phyloP scores from a whole-genome alignment of 192 early-diverging fungal genomes.

The Kickxella alabastrina region DNA sequence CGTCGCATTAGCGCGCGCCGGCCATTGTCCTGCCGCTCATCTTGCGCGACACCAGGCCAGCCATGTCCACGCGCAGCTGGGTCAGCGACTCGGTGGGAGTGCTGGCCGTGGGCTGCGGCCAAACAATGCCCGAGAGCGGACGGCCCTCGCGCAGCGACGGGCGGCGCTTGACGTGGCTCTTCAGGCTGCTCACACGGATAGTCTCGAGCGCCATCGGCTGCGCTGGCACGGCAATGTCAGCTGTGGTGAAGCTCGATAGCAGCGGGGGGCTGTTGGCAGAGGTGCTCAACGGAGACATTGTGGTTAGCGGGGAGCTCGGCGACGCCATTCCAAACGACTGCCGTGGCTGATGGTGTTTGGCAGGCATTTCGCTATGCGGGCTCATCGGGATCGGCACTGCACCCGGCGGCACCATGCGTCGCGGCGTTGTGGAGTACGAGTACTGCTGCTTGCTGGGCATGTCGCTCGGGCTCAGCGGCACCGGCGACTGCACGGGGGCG shows the following conservation, averaged over 20 bases:
- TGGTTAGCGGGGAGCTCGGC: no score
- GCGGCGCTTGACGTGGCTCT: slow-evolving; percentile 43
- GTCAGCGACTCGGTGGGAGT: slow-evolving; percentile 12
- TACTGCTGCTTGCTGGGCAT: slow-evolving; percentile 45
- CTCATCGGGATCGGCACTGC: no score
- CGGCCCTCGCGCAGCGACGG: slow-evolving; percentile 41
- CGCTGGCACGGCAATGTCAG: slow-evolving; percentile 17
- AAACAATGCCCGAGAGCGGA: slow-evolving; percentile 47
- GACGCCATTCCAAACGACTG: no score
- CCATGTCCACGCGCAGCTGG: slow-evolving; percentile 57
- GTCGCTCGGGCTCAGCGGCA: slow-evolving; percentile 27
- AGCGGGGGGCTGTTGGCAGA: background rate
- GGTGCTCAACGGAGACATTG: no score
- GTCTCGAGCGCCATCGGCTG: slow-evolving; percentile 37
- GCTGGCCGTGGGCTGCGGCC: slow-evolving; percentile 4
- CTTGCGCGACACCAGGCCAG: slow-evolving; percentile 69
- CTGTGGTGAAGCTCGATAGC: slow-evolving; percentile 16
- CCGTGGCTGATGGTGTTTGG: no score
- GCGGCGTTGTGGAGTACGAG: slow-evolving; percentile 25
- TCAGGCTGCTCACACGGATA: slow-evolving; percentile 41
- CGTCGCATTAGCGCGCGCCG: slow-evolving; percentile 62
- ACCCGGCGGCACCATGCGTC: no score
- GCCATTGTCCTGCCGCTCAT: slow-evolving; percentile 64
- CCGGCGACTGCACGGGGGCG: slow-evolving; percentile 14
- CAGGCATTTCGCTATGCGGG: no score